A percentile compares a stretch with the other conserved stretches of the same genome.
These are phyloP conservation scores for Arthonia radiata DNA, from an alignment of 495 filamentous ascomycete species.

Conservation along the genomic window DNA sequence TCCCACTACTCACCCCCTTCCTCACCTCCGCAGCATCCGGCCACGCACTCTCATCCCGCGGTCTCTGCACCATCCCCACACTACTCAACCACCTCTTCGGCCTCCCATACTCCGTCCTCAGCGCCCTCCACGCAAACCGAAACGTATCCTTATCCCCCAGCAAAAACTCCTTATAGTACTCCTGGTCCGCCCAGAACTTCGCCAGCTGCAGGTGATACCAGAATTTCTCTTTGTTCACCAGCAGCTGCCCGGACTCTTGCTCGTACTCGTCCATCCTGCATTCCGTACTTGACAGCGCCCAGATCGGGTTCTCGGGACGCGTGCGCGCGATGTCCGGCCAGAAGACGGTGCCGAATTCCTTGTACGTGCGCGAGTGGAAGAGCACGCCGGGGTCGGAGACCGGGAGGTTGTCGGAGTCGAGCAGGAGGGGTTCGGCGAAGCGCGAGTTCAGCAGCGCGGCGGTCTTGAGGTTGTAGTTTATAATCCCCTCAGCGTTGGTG, in stretches of 20 bases:
- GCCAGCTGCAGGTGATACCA: slow-evolving; percentile 11
- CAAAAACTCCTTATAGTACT: slow-evolving; percentile 10
- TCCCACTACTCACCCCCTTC: no score
- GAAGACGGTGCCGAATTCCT: slow-evolving; percentile 10
- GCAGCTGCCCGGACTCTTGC: slow-evolving; percentile 10
- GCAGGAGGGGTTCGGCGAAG: slow-evolving; percentile 1
- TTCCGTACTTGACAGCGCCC: slow-evolving; percentile 10
- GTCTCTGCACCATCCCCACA: slow-evolving; percentile 3
- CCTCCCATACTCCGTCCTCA: slow-evolving; percentile 5
- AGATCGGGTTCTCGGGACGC: slow-evolving; percentile 10
- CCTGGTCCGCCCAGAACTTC: no score
- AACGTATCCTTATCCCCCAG: slow-evolving; percentile 12
- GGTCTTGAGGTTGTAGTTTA: slow-evolving; percentile 10
- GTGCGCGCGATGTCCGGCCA: slow-evolving; percentile 14
- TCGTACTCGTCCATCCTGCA: slow-evolving; percentile 12
- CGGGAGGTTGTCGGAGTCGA: slow-evolving; percentile 4
- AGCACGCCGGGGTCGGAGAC: slow-evolving; percentile 9
- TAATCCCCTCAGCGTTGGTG: no score
- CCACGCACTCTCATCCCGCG: no score
- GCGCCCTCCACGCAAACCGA: slow-evolving; percentile 10
- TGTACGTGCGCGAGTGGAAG: slow-evolving; percentile 9
- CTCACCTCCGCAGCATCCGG: no score
- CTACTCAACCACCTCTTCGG: slow-evolving; percentile 4
- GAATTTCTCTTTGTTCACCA: slow-evolving; percentile 9
- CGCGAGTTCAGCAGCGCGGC: slow-evolving; percentile 1